phyloP scores from a whole-genome alignment of 2,329 filamentous ascomycete genomes.

The Beauveria rudraprayagi region DNA sequence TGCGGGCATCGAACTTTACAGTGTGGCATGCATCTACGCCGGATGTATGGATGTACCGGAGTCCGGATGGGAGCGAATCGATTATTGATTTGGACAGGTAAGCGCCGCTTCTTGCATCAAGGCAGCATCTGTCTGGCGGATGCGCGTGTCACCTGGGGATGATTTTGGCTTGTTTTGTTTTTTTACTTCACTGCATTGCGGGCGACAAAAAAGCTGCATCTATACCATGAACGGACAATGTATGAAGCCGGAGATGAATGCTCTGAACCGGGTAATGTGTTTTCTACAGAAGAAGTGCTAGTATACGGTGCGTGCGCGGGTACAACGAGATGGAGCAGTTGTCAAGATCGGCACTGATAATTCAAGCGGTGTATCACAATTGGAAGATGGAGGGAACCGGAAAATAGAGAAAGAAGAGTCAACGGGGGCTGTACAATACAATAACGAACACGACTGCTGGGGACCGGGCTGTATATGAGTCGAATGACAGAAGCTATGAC shows the following conservation, averaged over 20 bases:
- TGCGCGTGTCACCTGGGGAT: background rate
- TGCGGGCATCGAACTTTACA: conserved; percentile 1
- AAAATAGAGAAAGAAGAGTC: background rate
- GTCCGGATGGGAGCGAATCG: conserved; percentile 13
- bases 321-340: background rate
- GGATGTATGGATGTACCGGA: conserved; percentile 7
- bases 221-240: conserved; percentile 12
- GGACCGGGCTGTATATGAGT: background rate
- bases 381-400: background rate
- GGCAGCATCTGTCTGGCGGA: background rate
- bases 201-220: conserved; percentile 12
- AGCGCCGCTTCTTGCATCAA: background rate
- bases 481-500: background rate
- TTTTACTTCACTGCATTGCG: conserved; percentile 13
- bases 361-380: conserved; percentile 9
- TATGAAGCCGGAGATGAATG: conserved; percentile 4
- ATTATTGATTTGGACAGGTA: conserved; percentile 8
- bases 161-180: conserved; percentile 9
- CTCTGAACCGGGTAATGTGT: conserved; percentile 10
- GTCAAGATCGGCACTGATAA: conserved; percentile 1
- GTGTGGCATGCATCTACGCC: background rate
- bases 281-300: conserved; percentile 5
- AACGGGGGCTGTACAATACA: conserved; percentile 6
- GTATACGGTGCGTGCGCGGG: conserved; percentile 1
- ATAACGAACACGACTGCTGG: background rate